Evolutionary conservation across 192 early-diverging fungal genomes (phyloP), one percentile per base, ranked within the genome.

Genomic region (Blastocladiella britannica): DNA sequence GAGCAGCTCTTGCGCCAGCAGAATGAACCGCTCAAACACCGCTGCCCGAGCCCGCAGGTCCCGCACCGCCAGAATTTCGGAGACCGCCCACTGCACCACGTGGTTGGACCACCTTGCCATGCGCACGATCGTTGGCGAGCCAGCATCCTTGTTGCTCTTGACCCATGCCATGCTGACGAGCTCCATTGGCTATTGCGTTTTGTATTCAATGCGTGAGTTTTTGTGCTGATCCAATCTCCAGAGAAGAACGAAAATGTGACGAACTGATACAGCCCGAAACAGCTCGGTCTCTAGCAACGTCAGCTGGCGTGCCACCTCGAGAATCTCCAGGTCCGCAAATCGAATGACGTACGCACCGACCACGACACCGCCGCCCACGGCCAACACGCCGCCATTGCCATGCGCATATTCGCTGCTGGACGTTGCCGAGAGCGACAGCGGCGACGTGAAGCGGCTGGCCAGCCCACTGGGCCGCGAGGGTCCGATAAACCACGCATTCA

Each of bases 21-120:
- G 53, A 27, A 77, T 63, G 5, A 77, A 53, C 28, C 58, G 62
- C 63, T 77, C 77, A 58, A 71, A 61, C 12, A 71, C 54, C 28
- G 54, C 56, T 12, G 72, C 72, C 28, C 77, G 60, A 28, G 56
- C 24, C 55, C 73, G 74, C 7, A 53, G 68, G n/a, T 79, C 74
- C 53, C 66, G 64, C 22, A 67, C 59, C 8, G 61, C 57, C 7
- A 79, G 67, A 24, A 79, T 75, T 53, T 79, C 77, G 15, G 72
- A 65, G 3, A 72, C 64, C 27, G 77, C 52, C 77, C 77, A 79
- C 29, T 77, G 68, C 28, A 72, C 58, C 7, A 72, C 66, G 62
- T 79, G 77, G 58, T 79, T 79, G 3, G 68, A 74, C 77, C 77
- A 79, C 25, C 72, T 62, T 2, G 67, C 67, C 70, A 79, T 79